A percentile compares a stretch with the other conserved stretches of the same genome.
Conservation (phyloP, 352 stramenopile genomes). For the Sclerospora graminicola region DNA sequence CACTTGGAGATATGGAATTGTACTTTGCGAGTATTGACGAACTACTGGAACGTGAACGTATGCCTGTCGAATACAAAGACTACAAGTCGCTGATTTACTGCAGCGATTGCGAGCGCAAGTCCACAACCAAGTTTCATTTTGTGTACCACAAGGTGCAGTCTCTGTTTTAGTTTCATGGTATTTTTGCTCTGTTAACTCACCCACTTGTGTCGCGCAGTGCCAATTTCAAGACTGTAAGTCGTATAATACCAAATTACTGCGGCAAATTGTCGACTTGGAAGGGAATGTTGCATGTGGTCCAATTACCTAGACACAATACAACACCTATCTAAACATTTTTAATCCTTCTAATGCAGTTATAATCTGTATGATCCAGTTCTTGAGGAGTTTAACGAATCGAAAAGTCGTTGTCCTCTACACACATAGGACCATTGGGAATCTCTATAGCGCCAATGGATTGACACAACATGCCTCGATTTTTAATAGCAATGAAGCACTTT, state of each 20-base stretch:
- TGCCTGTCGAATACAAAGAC: conserved; percentile 69
- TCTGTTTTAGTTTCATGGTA: no score
- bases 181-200: background rate
- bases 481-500: conserved; percentile 17
- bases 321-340: no score
- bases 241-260: conserved; percentile 81
- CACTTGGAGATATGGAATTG: conserved; percentile 89
- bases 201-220: conserved; percentile 25
- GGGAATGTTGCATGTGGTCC: background rate
- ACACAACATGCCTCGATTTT: conserved; percentile 19
- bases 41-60: conserved; percentile 66
- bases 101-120: conserved; percentile 82
- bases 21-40: conserved; percentile 85
- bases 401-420: conserved; percentile 64
- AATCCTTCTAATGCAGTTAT: background rate
- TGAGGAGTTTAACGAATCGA: conserved; percentile 56
- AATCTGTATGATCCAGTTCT: conserved; percentile 69
- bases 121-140: conserved; percentile 75
- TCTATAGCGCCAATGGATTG: conserved; percentile 33
- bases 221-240: conserved; percentile 68
- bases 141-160: conserved; percentile 73
- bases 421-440: conserved; percentile 50
- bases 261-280: conserved; percentile 52
- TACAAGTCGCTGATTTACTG: conserved; percentile 72
- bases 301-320: conserved; percentile 1